Base-by-base conservation (phyloP, 2,329 filamentous ascomycete species). In the Ramularia endophylla region DNA sequence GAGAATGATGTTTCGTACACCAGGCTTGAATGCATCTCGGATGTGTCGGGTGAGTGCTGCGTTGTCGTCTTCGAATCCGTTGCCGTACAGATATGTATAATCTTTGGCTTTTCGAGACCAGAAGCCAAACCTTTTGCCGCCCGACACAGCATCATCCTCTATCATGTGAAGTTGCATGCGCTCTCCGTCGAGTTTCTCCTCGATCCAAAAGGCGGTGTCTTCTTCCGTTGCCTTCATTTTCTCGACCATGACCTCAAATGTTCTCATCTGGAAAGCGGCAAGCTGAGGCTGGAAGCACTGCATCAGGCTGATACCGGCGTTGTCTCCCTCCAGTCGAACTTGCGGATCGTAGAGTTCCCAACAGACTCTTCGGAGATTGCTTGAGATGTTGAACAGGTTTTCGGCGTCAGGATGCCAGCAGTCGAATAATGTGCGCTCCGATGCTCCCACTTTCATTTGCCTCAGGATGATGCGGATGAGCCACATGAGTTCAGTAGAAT, bases 51-150 rank as follows among this genome's bases (percentile, higher is more conserved):
- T 95, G 38, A 97, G 63, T 5, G 88, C 81, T 6, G 84, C 83
- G 29, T 81, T 80, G 5, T 83, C 75, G 50, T 94, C 87, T 34
- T 81, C 66, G 12, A 94, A 75, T 0, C 83, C 77, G 44, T 79
- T 74, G 5, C 92, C 92, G 58, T 98, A 98, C 0, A 98, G 74
- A 56, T 95, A 92, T 0, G 89, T 92, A 56, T 98, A 98, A 35
- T 97, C 86, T 60, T 95, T 97, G 7, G 86, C 90, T 64, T 94
- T 97, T 38, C 92, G 78, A 2, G 90, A 97, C 87, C 89, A 98
- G 63, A 94, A 98, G 22, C 72, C 73, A 61, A 97, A 95, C 15
- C 71, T 72, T 41, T 73, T 80, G 0, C 87, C 86, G 0, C 88
- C 87, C 0, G 78, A 74, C 1, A 80, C 68, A 1, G 64, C 65